Percentiles rank a stretch among this genome's conserved stretches.
phyloP scores from a whole-genome alignment of 345 rosid genomes.

The Corymbia maculata region DNA sequence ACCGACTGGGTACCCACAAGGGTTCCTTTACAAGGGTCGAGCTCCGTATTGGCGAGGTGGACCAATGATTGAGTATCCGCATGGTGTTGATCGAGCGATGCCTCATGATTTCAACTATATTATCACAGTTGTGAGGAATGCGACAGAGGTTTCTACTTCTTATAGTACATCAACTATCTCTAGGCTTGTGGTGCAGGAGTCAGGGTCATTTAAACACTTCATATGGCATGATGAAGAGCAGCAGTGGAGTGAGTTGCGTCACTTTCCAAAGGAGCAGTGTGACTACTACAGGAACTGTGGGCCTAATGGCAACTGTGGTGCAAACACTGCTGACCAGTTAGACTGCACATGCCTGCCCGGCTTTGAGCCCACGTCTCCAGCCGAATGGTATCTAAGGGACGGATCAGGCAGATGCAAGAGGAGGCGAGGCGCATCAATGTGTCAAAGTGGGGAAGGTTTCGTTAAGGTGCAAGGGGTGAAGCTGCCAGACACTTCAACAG shows the following conservation, averaged over 20 bases:
- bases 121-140: slow-evolving; percentile 6
- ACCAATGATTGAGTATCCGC: slow-evolving; percentile 46
- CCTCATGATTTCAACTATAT: slow-evolving; percentile 14
- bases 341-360: slow-evolving; percentile 55
- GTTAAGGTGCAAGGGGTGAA: not conserved
- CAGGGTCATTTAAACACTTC: slow-evolving; percentile 25
- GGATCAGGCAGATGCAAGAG: slow-evolving; percentile 34
- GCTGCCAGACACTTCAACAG: not conserved
- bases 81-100: not conserved
- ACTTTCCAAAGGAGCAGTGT: slow-evolving; percentile 49
- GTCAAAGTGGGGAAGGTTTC: slow-evolving; percentile 42
- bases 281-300: slow-evolving; percentile 49
- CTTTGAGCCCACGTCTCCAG: slow-evolving; percentile 29
- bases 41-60: slow-evolving; percentile 38
- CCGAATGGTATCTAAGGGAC: slow-evolving; percentile 36
- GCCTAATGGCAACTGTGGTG: slow-evolving; percentile 29
- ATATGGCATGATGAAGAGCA: slow-evolving; percentile 27
- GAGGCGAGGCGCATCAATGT: slow-evolving; percentile 5
- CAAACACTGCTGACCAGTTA: slow-evolving; percentile 4
- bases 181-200: slow-evolving; percentile 33
- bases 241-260: slow-evolving; percentile 31
- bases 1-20: slow-evolving; percentile 37
- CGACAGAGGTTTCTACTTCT: slow-evolving; percentile 17
- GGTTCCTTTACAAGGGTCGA: slow-evolving; percentile 26
- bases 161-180: slow-evolving; percentile 19